Evolutionary conservation across 208 protist species (phyloP).

Genomic region (Crithidia mellificae): DNA sequence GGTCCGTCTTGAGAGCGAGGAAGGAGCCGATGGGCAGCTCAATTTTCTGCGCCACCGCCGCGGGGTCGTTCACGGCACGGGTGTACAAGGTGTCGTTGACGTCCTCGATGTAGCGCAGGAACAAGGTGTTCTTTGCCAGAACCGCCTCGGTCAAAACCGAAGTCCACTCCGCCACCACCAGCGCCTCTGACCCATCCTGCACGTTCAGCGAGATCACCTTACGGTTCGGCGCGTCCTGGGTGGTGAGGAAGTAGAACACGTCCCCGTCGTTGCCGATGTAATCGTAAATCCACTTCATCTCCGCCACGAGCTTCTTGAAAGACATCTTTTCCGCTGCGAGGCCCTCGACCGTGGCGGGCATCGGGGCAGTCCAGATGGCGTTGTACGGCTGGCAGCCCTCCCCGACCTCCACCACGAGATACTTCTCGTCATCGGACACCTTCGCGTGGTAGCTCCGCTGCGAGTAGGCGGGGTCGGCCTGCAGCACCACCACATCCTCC

Average conservation of each 20-base stretch:
- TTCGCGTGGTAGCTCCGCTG: conserved; percentile 57
- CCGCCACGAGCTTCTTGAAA: conserved; percentile 72
- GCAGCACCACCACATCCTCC: conserved; percentile 75
- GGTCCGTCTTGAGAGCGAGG: conserved; percentile 39
- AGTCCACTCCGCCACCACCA: conserved; percentile 71
- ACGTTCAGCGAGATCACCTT: conserved; percentile 87
- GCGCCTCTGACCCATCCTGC: conserved; percentile 30
- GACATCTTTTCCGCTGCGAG: conserved; percentile 35
- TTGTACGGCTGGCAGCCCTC: conserved; percentile 85
- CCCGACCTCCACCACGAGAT: conserved; percentile 65
- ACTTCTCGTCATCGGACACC: conserved; percentile 80
- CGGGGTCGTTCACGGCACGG: conserved; percentile 31
- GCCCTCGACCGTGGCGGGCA: conserved; percentile 38
- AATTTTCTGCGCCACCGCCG: conserved; percentile 35
- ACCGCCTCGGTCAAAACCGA: conserved; percentile 64
- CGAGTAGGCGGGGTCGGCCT: conserved; percentile 64
- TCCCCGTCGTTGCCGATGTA: conserved; percentile 88
- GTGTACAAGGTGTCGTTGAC: conserved; percentile 92
- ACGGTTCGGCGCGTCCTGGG: conserved; percentile 81
- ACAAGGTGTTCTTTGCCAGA: conserved; percentile 66
- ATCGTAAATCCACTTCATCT: conserved; percentile 83
- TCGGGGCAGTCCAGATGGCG: conserved; percentile 69
- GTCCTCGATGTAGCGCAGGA: conserved; percentile 90
- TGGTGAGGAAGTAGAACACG: conserved; percentile 87
- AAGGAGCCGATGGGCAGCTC: conserved; percentile 82